Evolutionary conservation across 2,329 filamentous ascomycete species (phyloP), one percentile per base, ranked within the genome.

Genomic region (Pezicula neosporulosa): DNA sequence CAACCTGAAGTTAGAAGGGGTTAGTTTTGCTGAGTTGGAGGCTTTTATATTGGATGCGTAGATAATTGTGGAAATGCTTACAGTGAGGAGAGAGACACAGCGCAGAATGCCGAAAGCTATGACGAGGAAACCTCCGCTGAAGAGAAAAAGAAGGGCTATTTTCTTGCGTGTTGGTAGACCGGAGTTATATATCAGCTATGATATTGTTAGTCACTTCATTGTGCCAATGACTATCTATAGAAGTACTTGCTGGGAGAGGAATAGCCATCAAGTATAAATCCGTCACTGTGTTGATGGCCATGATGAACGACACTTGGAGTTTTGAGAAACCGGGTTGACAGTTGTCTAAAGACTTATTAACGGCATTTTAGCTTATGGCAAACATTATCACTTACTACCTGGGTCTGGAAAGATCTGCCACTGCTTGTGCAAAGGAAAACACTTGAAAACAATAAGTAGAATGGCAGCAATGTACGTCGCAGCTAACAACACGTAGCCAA

Each of bases 341-440:
- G 43, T 65, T 57, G 54, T 74, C 74, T 73, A 16, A 18, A 54
- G 42, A 53, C 13, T 24, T 21, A 21, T 21, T 21, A 21, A 21
- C 21, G 21, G 5, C 3, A 21, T 21, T 41, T 47, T 44, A 49
- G 39, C 46, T 12, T 5, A 21, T 10, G 27, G 16, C 9, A 30
- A 30, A 30, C 8, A 41, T 35, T n/a, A 2, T 44, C n/a, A 18
- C 42, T 39, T 60, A 78, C 76, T 72, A 12, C 80, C 79, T 0
- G 80, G 80, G 21, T 83, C 63, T 0, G 81, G 81, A 47, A 74
- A 66, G 41, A 84, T 81, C 61, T 83, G 79, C 79, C 80, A 84
- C 57, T 79, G 77, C 39, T 71, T 72, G 18, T 68, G 56, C 46
- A 83, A 73, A 0, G 78, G 78, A 27, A 69, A 69, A 55, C 81